Evolutionary conservation across 108 stramenopile species (phyloP).

Genomic region (Pseudonitzschia pungens): DNA sequence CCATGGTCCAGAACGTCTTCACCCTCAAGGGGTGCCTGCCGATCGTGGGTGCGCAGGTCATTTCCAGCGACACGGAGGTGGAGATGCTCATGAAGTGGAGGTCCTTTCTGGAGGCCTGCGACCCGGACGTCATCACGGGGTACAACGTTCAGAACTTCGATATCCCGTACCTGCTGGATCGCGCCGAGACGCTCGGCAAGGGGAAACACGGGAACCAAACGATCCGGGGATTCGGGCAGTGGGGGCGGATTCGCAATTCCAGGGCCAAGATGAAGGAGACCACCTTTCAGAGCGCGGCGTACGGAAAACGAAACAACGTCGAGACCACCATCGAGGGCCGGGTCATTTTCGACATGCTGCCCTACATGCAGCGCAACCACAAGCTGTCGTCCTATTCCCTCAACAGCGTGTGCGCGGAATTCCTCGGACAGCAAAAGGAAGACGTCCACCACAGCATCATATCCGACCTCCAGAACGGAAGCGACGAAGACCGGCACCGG

Average conservation of each 20-base stretch:
- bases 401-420: constrained; percentile 97
- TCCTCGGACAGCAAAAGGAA: constrained; percentile 97
- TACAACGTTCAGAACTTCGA: constrained; percentile 96
- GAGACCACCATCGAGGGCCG: constrained; percentile 97
- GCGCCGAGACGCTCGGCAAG: constrained; percentile 83
- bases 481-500: constrained; percentile 96
- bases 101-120: constrained; percentile 84
- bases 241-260: constrained; percentile 86
- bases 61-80: constrained; percentile 89
- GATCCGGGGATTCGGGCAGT: constrained; percentile 69
- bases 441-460: constrained; percentile 99
- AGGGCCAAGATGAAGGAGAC: constrained; percentile 92
- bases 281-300: constrained; percentile 95
- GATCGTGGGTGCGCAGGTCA: constrained; percentile 98
- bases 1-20: constrained; percentile 93
- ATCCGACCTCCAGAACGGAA: constrained; percentile 94
- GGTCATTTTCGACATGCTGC: constrained; percentile 98
- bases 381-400: constrained; percentile 96
- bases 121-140: constrained; percentile 98
- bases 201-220: constrained; percentile 39
- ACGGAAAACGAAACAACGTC: constrained; percentile 92
- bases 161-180: constrained; percentile 96
- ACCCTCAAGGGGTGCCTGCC: constrained; percentile 95
- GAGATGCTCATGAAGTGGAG: constrained; percentile 95
- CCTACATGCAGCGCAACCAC: constrained; percentile 99